phyloP scores from a whole-genome alignment of 768 basidiomycete species.

The Myochromella boudieri region DNA sequence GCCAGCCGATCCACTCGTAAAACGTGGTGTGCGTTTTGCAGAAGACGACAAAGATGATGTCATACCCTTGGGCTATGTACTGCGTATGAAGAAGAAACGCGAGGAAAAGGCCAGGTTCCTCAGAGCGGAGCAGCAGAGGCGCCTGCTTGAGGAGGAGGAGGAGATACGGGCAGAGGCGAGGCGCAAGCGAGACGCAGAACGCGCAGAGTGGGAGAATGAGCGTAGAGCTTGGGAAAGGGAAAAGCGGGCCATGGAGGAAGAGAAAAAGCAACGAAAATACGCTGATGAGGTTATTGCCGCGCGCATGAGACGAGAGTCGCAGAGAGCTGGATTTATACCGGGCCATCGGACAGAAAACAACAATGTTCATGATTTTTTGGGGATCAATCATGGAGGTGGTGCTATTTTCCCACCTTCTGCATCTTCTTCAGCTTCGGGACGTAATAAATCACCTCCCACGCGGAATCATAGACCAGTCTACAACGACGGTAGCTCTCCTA shows the following conservation, averaged over 20 bases:
- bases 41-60: constrained; percentile 68
- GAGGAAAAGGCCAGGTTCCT: constrained; percentile 73
- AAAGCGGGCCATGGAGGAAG: constrained; percentile 51
- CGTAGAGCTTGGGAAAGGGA: constrained; percentile 47
- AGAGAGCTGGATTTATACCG: constrained; percentile 45
- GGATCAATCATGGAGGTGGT: constrained; percentile 19
- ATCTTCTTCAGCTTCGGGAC: constrained; percentile 40
- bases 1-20: constrained; percentile 27
- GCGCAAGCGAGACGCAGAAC: constrained; percentile 44
- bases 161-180: constrained; percentile 43
- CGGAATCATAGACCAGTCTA: constrained; percentile 36
- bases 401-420: constrained; percentile 35
- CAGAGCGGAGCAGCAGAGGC: constrained; percentile 55
- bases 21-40: constrained; percentile 64
- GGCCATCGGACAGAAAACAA: constrained; percentile 25
- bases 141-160: constrained; percentile 49
- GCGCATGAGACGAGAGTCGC: constrained; percentile 57
- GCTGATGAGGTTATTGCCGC: constrained; percentile 62
- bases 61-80: constrained; percentile 67
- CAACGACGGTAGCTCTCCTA: constrained; percentile 21
- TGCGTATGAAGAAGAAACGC: constrained; percentile 70
- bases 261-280: constrained; percentile 51
- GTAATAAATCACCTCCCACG: constrained; percentile 39
- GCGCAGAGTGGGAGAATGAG: constrained; percentile 49
- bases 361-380: constrained; percentile 12